Evolutionary conservation across 2,329 filamentous ascomycete species (phyloP), one percentile per base, ranked within the genome.

Genomic region (Exophiala phaeomuriformis): DNA sequence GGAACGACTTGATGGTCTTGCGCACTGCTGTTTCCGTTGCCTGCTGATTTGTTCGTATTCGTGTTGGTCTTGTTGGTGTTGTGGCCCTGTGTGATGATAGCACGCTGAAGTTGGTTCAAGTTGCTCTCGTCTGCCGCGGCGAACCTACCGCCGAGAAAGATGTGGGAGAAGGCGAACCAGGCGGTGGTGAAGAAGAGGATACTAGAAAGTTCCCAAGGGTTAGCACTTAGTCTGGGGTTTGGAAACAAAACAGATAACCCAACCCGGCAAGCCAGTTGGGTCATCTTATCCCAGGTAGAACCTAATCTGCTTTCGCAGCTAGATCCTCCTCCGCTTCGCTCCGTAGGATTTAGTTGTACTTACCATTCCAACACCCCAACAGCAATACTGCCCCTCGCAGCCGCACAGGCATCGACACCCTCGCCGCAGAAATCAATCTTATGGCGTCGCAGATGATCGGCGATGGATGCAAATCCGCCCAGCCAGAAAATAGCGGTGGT

Each of bases 401-500:
- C 72, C 42, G 75, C 74, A 68, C 86, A 90, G 10, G 73, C 75
- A 12, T 69, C 72, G 40, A 75, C 73, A 19, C 19, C 19, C 19
- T 19, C 19, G 40, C 72, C 75, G 65, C 81, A 83, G 52, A 77
- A 72, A 5, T 66, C 69, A 0, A 80, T 72, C 10, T 79, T 75
- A 19, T 19, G 19, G 19, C 19, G 19, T 49, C 79, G 79, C 53
- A 89, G 70, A 51, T 76, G 75, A 19, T 82, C 84, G 0, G 85
- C 88, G 5, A 59, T 40, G 0, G 88, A 88, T 61, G 94, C 83
- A 64, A 89, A 86, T 4, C 88, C 89, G 0, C 85, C 84, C 66
- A 96, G 93, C 90, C 90, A 95, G 75, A 94, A 94, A 52, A 94
- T 76, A 72, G 85, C 84, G 6, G 88, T 93, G 28, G 93, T 61